Evolutionary conservation across 2,329 filamentous ascomycete genomes (phyloP).

Genomic region (Neonectria faginata): DNA sequence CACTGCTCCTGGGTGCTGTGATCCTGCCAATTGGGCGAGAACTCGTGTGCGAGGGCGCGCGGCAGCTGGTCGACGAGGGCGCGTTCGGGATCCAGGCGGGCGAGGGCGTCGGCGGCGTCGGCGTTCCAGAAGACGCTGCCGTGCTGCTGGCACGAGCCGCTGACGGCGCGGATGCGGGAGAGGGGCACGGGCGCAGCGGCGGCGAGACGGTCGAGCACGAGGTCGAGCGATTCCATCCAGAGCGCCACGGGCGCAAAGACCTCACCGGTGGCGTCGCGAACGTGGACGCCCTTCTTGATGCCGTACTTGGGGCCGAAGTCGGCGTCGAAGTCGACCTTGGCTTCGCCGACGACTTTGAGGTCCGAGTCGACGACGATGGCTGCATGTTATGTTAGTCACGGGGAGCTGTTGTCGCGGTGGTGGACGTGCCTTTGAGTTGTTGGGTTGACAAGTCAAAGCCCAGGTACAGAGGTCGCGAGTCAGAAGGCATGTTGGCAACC

Average conservation of each 20-base stretch:
- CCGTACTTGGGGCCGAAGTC: slow-evolving; percentile 80
- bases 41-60: slow-evolving; percentile 82
- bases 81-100: slow-evolving; percentile 68
- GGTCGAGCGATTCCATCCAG: slow-evolving; percentile 93
- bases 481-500: slow-evolving; percentile 28
- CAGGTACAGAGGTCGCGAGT: slow-evolving; percentile 75
- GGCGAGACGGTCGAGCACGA: slow-evolving; percentile 80
- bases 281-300: slow-evolving; percentile 88
- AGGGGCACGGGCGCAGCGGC: slow-evolving; percentile 75
- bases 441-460: slow-evolving; percentile 98
- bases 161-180: slow-evolving; percentile 80
- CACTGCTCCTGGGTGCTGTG: slow-evolving; percentile 93
- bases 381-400: slow-evolving; percentile 50
- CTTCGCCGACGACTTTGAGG: slow-evolving; percentile 83
- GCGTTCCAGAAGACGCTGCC: slow-evolving; percentile 94
- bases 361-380: slow-evolving; percentile 86
- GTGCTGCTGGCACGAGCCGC: slow-evolving; percentile 96
- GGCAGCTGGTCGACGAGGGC: slow-evolving; percentile 79
- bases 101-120: slow-evolving; percentile 74
- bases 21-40: slow-evolving; percentile 98
- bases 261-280: slow-evolving; percentile 84
- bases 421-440: slow-evolving; percentile 82
- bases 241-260: slow-evolving; percentile 93
- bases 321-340: slow-evolving; percentile 94
- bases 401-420: not conserved